phyloP scores from a whole-genome alignment of 2,329 filamentous ascomycete genomes.

The Metarhizium sp. region DNA sequence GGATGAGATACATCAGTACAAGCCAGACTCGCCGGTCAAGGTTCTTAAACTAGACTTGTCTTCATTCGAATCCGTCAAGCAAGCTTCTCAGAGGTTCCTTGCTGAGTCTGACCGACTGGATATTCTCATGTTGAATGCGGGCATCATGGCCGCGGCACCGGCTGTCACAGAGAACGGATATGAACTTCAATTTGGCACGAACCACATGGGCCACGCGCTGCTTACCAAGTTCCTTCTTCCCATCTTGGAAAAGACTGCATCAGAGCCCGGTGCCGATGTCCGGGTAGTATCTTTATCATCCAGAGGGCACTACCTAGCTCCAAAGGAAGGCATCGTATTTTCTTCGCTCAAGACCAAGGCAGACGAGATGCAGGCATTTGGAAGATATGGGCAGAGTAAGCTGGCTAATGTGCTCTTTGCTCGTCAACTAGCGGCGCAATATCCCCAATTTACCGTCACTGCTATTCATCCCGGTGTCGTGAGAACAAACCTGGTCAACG shows the following conservation, averaged over 20 bases:
- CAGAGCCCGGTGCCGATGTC: conserved; percentile 12
- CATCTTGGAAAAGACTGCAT: conserved; percentile 18
- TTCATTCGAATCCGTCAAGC: conserved; percentile 31
- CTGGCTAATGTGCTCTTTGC: conserved; percentile 21
- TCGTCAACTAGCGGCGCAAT: conserved; percentile 15
- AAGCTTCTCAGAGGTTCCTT: conserved; percentile 28
- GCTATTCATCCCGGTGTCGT: conserved; percentile 20
- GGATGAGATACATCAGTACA: conserved; percentile 22
- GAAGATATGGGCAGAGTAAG: conserved; percentile 22
- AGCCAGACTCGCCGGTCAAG: conserved; percentile 12
- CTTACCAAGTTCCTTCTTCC: conserved; percentile 29
- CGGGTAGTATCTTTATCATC: conserved; percentile 21
- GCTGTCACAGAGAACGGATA: conserved; percentile 34
- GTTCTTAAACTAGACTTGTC: conserved; percentile 34
- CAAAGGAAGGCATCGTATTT: conserved; percentile 19
- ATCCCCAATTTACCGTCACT: conserved; percentile 14
- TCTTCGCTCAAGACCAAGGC: conserved; percentile 16
- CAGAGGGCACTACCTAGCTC: conserved; percentile 13
- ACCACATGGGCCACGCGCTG: conserved; percentile 39
- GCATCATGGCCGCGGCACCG: conserved; percentile 29
- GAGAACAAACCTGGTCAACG: conserved; percentile 16
- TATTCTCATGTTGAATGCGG: conserved; percentile 37
- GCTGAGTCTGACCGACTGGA: conserved; percentile 26
- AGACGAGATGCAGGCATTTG: conserved; percentile 11
- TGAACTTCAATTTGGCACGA: conserved; percentile 39